Conservation (phyloP, 2,329 filamentous ascomycete species). For the Grosmannia clavigera region DNA sequence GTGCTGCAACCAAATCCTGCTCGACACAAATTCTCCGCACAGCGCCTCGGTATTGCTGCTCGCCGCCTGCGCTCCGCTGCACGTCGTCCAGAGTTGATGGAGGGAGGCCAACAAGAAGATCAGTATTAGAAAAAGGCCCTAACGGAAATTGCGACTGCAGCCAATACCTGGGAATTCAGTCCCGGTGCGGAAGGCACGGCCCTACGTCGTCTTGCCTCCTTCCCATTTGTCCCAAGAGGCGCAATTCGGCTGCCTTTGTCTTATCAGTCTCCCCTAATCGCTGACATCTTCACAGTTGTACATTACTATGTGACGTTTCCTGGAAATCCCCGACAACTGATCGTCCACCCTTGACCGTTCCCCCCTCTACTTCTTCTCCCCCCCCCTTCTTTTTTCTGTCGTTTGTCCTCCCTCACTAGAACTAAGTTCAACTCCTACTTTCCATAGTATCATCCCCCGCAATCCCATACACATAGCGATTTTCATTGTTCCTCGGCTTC, state of each 20-base stretch:
- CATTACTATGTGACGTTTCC: not conserved
- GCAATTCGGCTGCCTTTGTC: not conserved
- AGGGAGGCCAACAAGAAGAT: not conserved
- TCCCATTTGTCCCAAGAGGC: not conserved
- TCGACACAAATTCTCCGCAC: constrained; percentile 31
- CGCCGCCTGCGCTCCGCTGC: not conserved
- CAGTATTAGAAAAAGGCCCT: not conserved
- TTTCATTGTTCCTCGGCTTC: not conserved
- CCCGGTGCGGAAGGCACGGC: not conserved
- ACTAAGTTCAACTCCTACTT: not conserved
- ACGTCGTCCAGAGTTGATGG: not conserved
- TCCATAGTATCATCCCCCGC: not conserved
- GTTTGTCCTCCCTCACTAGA: not conserved
- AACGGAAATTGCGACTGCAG: not conserved
- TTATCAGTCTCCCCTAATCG: not conserved
- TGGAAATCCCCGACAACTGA: not conserved
- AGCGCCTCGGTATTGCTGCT: not conserved
- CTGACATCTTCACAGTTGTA: not conserved
- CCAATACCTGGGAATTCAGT: not conserved
- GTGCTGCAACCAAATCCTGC: constrained; percentile 29
- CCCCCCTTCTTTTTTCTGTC: not conserved
- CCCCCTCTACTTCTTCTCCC: not conserved
- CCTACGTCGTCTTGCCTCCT: not conserved
- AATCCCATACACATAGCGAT: not conserved
- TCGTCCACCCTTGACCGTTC: not conserved